Evolutionary conservation across 306 rosid genomes (phyloP).

Genomic region (Arachis stenosperma): DNA sequence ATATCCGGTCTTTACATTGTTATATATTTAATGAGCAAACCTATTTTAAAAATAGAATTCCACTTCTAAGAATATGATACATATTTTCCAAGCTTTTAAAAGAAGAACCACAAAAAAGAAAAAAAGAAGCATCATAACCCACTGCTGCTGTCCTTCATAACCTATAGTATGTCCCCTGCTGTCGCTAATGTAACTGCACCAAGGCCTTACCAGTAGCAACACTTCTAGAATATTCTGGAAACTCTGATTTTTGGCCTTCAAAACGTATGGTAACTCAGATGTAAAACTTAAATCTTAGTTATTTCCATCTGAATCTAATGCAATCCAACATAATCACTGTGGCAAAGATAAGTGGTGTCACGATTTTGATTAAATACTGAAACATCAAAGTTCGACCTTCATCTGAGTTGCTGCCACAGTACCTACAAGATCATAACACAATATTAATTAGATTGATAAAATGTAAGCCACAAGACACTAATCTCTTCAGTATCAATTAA

Average conservation of each 20-base stretch:
- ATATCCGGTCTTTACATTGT: conserved; percentile 53
- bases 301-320: conserved; percentile 38
- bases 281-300: conserved; percentile 37
- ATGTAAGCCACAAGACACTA: neutral
- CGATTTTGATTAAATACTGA: neutral
- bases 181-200: conserved; percentile 21
- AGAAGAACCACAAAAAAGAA: neutral
- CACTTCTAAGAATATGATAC: conserved; percentile 46
- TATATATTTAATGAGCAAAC: conserved; percentile 34
- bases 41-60: conserved; percentile 40
- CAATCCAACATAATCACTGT: conserved; percentile 15
- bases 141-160: conserved; percentile 41
- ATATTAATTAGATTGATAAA: conserved; percentile 17
- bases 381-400: conserved; percentile 71
- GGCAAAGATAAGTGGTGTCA: conserved; percentile 10
- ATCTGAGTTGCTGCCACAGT: conserved; percentile 51
- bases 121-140: conserved; percentile 28
- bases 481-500: too few relatives aligned
- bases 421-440: conserved; percentile 51
- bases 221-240: neutral
- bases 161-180: conserved; percentile 37
- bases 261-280: conserved; percentile 29
- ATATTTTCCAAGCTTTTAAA: conserved; percentile 35
- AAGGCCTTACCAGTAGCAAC: conserved; percentile 28
- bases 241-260: conserved; percentile 33